phyloP scores from a whole-genome alignment of 768 basidiomycete genomes.

The Cystobasidium tubakii region DNA sequence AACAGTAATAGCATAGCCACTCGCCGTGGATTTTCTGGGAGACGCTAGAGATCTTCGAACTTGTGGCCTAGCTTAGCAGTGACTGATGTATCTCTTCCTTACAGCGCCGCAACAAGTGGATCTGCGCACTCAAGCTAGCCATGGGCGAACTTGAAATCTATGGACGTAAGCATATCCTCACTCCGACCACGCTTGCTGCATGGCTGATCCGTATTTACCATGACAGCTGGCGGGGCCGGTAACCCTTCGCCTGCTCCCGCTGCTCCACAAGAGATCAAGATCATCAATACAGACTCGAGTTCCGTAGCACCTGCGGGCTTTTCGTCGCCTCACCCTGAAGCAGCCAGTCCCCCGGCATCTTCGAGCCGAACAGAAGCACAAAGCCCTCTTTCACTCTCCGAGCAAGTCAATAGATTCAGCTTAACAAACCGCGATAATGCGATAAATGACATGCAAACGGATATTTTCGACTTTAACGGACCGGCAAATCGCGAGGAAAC shows the following conservation, averaged over 20 bases:
- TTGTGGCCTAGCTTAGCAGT: too few species aligned
- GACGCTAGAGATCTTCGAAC: too few species aligned
- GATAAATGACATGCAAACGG: slow-evolving; percentile 3
- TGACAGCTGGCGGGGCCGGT: slow-evolving; percentile 48
- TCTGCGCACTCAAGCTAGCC: slow-evolving; percentile 72
- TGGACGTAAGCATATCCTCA: slow-evolving; percentile 46
- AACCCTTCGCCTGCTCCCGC: slow-evolving; percentile 42
- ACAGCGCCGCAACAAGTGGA: slow-evolving; percentile 82
- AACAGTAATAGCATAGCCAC: too few species aligned
- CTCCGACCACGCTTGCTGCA: background rate
- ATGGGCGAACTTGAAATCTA: slow-evolving; percentile 66
- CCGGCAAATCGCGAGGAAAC: slow-evolving; percentile 20
- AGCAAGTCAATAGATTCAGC: background rate
- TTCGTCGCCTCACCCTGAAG: background rate
- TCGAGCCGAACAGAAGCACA: background rate
- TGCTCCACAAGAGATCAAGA: slow-evolving; percentile 25
- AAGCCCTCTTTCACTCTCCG: background rate
- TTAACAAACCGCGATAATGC: slow-evolving; percentile 2
- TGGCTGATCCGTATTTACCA: background rate
- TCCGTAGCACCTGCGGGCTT: background rate
- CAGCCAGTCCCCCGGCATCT: background rate
- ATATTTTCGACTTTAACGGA: slow-evolving; percentile 22
- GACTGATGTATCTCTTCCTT: slow-evolving; percentile 52
- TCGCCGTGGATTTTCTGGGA: too few species aligned
- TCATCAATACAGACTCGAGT: slow-evolving; percentile 22